phyloP scores from a whole-genome alignment of 2,329 filamentous ascomycete genomes.

The Arthrobotrys conoides region DNA sequence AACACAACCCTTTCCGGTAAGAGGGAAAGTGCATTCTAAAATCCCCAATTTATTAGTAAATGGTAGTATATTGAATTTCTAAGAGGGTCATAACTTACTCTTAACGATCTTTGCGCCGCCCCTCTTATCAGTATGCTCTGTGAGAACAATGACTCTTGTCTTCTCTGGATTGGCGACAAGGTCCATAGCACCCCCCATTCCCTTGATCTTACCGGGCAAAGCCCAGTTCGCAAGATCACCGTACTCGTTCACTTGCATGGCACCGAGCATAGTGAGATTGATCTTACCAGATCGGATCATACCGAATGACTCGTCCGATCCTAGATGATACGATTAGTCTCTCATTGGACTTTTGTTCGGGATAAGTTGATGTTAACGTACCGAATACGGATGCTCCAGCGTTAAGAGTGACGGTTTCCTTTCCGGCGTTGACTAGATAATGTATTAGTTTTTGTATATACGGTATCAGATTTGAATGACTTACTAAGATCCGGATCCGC shows the following conservation, averaged over 20 bases:
- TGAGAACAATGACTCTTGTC: constrained; percentile 80
- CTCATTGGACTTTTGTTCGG: neutral
- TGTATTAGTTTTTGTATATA: neutral
- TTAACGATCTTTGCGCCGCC: constrained; percentile 78
- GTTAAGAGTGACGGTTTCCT: constrained; percentile 85
- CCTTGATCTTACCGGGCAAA: constrained; percentile 90
- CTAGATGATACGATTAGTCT: constrained; percentile 12
- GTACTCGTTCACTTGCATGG: constrained; percentile 82
- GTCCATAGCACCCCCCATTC: constrained; percentile 86
- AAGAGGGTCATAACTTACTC: constrained; percentile 54
- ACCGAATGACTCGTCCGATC: constrained; percentile 83
- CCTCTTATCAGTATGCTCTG: constrained; percentile 79
- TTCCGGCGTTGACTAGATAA: constrained; percentile 80
- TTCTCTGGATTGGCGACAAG: constrained; percentile 78
- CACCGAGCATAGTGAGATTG: constrained; percentile 85
- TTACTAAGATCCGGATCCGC: constrained; percentile 73
- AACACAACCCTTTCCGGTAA: constrained; percentile 78
- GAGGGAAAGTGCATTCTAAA: constrained; percentile 73
- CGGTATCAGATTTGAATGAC: constrained; percentile 64
- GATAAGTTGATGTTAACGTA: constrained; percentile 10
- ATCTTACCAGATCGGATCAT: constrained; percentile 91
- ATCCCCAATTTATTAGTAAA: constrained; percentile 6
- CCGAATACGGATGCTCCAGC: constrained; percentile 82
- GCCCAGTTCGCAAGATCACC: constrained; percentile 91
- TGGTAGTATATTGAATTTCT: neutral